Conservation (phyloP, 2,329 filamentous ascomycete species). For the Curvularia verruculosa region DNA sequence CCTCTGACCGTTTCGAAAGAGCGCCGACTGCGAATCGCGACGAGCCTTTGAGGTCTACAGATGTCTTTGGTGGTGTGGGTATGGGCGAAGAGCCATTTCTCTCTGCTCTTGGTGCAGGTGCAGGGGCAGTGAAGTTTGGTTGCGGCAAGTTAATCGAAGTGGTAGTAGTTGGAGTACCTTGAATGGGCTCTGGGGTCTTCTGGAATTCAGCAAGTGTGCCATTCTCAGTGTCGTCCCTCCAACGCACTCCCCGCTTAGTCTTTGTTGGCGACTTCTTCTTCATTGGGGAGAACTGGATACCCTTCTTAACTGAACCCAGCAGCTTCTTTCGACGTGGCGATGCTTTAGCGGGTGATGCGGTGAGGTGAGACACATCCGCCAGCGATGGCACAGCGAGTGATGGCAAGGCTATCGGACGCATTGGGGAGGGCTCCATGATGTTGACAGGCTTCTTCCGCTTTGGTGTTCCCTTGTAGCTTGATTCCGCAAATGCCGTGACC, state of each 20-base stretch:
- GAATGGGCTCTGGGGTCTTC: slow-evolving; percentile 78
- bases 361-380: slow-evolving; percentile 48
- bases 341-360: slow-evolving; percentile 70
- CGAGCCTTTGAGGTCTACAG: slow-evolving; percentile 64
- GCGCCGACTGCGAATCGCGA: slow-evolving; percentile 90
- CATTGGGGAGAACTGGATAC: slow-evolving; percentile 79
- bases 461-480: slow-evolving; percentile 74
- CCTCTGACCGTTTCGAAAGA: slow-evolving; percentile 68
- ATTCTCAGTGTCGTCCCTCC: slow-evolving; percentile 89
- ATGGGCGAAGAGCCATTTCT: slow-evolving; percentile 61
- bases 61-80: slow-evolving; percentile 63
- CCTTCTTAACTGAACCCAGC: slow-evolving; percentile 66
- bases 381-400: slow-evolving; percentile 38
- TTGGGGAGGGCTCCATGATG: slow-evolving; percentile 55
- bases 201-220: slow-evolving; percentile 89
- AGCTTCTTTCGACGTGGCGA: slow-evolving; percentile 81
- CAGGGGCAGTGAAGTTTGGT: slow-evolving; percentile 57
- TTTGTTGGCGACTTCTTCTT: slow-evolving; percentile 71
- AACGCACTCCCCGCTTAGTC: slow-evolving; percentile 78
- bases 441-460: slow-evolving; percentile 67
- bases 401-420: slow-evolving; percentile 49
- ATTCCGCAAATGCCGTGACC: slow-evolving; percentile 69
- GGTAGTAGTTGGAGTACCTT: slow-evolving; percentile 63
- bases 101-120: slow-evolving; percentile 32
- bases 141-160: slow-evolving; percentile 60